phyloP scores from a whole-genome alignment of 2,329 filamentous ascomycete species.

The Dryadomyces sulphureus region DNA sequence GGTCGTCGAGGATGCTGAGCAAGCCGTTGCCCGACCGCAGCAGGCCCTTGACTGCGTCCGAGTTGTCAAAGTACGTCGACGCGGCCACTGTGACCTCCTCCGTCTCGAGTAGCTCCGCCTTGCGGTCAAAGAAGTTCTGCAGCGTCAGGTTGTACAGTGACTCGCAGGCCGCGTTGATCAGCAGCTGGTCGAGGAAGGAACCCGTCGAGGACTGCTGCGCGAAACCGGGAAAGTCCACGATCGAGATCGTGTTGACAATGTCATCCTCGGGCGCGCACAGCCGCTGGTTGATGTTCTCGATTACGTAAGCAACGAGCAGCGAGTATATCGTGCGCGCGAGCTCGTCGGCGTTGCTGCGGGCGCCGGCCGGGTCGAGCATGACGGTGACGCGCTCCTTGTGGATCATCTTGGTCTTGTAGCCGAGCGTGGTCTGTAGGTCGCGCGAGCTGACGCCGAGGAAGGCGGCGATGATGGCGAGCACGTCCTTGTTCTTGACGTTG shows the following conservation, averaged over 20 bases:
- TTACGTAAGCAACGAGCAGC: conserved; percentile 81
- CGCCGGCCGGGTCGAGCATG: conserved; percentile 87
- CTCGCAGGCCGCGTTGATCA: conserved; percentile 90
- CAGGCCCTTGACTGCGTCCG: conserved; percentile 80
- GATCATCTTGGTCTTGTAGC: conserved; percentile 94
- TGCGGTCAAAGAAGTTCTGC: conserved; percentile 90
- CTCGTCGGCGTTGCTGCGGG: conserved; percentile 84
- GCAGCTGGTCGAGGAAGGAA: conserved; percentile 77
- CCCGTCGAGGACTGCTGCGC: conserved; percentile 69
- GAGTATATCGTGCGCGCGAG: conserved; percentile 87
- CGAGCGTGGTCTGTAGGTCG: conserved; percentile 75
- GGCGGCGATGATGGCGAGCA: conserved; percentile 72
- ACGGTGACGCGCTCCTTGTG: conserved; percentile 95
- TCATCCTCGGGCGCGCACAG: conserved; percentile 77
- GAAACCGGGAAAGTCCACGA: conserved; percentile 95
- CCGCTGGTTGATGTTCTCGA: conserved; percentile 82
- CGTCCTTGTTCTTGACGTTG: conserved; percentile 85
- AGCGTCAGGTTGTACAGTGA: conserved; percentile 85
- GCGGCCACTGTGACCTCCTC: conserved; percentile 84
- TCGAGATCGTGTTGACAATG: conserved; percentile 84
- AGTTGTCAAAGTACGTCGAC: conserved; percentile 96
- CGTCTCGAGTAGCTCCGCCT: conserved; percentile 82
- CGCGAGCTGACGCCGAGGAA: conserved; percentile 75
- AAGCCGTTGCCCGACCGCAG: conserved; percentile 87
- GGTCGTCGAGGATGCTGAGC: conserved; percentile 88